phyloP scores from a whole-genome alignment of 2,329 filamentous ascomycete species.

The Microcyclosporella mali region DNA sequence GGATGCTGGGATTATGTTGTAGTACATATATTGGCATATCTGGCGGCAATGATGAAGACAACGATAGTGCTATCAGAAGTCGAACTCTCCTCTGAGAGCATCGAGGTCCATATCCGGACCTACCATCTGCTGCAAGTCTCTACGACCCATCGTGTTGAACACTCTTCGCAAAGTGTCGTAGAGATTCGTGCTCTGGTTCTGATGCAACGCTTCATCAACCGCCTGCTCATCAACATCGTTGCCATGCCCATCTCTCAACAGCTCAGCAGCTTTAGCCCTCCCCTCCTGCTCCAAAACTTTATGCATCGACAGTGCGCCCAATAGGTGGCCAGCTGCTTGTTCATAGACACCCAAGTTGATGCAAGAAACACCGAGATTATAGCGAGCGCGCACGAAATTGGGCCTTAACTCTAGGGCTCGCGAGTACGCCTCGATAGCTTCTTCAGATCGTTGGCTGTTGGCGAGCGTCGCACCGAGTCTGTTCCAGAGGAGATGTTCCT shows the following conservation, averaged over 20 bases:
- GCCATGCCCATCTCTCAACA: conserved; percentile 55
- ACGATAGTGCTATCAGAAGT: conserved; percentile 53
- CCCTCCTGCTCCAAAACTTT: conserved; percentile 84
- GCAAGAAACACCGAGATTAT: conserved; percentile 93
- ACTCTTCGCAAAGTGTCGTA: conserved; percentile 91
- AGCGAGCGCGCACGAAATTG: conserved; percentile 94
- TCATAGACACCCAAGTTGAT: conserved; percentile 96
- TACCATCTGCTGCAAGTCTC: conserved; percentile 82
- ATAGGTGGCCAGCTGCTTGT: conserved; percentile 85
- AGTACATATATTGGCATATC: no score
- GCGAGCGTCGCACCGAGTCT: conserved; percentile 90
- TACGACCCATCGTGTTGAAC: conserved; percentile 90
- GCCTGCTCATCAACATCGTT: conserved; percentile 60
- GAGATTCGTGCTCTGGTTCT: conserved; percentile 94
- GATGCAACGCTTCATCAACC: conserved; percentile 79
- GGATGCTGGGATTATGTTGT: no score
- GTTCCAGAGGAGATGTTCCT: conserved; percentile 95
- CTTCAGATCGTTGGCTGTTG: conserved; percentile 87
- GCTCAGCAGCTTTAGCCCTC: conserved; percentile 73
- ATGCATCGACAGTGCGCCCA: conserved; percentile 92
- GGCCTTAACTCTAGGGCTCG: conserved; percentile 82
- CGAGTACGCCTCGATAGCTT: conserved; percentile 94
- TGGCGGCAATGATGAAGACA: no score
- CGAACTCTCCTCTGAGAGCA: conserved; percentile 81
- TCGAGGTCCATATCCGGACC: conserved; percentile 87